Evolutionary conservation across 345 rosid species (phyloP).

Genomic region (Salix purpurea): DNA sequence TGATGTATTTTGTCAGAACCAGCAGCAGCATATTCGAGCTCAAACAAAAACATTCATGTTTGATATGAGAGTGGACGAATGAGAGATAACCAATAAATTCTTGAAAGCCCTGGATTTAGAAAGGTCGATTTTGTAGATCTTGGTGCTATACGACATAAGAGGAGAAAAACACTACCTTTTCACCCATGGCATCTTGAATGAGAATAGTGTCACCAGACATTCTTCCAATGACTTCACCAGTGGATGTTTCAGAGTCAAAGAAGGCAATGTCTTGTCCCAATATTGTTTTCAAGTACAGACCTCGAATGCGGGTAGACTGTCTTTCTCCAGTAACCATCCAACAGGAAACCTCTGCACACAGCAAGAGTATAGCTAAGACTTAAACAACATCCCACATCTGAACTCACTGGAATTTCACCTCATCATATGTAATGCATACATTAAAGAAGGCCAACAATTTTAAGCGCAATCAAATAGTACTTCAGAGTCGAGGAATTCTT

Average conservation of each 20-base stretch:
- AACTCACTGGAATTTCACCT: neutral
- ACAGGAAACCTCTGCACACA: slow-evolving; percentile 65
- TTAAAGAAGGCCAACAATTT: neutral
- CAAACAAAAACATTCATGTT: no score
- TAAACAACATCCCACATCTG: neutral
- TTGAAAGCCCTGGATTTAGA: no score
- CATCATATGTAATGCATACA: neutral
- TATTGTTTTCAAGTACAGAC: slow-evolving; percentile 71
- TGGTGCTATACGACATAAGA: no score
- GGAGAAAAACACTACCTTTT: slow-evolving; percentile 42
- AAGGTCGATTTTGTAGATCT: no score
- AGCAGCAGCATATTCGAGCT: no score
- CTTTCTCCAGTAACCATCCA: slow-evolving; percentile 94
- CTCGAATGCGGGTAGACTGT: slow-evolving; percentile 69
- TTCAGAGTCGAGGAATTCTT: neutral
- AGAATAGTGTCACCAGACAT: slow-evolving; percentile 92
- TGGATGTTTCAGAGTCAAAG: slow-evolving; percentile 81
- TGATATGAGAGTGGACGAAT: neutral
- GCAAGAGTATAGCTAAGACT: neutral
- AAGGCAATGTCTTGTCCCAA: slow-evolving; percentile 75
- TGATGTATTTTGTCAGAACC: neutral
- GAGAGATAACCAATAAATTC: no score
- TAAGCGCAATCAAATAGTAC: neutral
- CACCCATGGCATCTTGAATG: slow-evolving; percentile 93
- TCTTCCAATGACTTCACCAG: slow-evolving; percentile 87